Conservation (phyloP, 1,284 basidiomycete genomes). For the Prillingera fragicola region DNA sequence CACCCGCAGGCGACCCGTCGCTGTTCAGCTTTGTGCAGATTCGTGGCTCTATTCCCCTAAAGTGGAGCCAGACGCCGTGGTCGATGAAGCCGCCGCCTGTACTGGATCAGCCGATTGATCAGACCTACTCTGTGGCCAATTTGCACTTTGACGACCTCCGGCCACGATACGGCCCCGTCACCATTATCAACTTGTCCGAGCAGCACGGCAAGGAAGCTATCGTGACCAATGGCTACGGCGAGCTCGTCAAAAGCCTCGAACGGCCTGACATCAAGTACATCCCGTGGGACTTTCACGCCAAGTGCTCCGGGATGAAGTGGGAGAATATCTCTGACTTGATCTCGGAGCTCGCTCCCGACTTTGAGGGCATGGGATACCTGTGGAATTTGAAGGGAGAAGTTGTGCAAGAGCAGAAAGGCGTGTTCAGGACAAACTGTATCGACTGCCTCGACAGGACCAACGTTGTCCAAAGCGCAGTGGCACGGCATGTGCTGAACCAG, state of each 20-base stretch:
- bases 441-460: slow-evolving; percentile 88
- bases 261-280: slow-evolving; percentile 61
- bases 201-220: slow-evolving; percentile 78
- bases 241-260: slow-evolving; percentile 59
- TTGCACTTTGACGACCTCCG: slow-evolving; percentile 69
- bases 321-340: slow-evolving; percentile 84
- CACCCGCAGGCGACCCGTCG: slow-evolving; percentile 61
- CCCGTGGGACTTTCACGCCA: slow-evolving; percentile 80
- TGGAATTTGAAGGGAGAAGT: slow-evolving; percentile 71
- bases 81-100: slow-evolving; percentile 82
- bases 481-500: slow-evolving; percentile 68
- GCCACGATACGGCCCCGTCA: slow-evolving; percentile 68
- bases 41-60: slow-evolving; percentile 83
- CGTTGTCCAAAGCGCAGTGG: slow-evolving; percentile 84
- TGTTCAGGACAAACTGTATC: slow-evolving; percentile 73
- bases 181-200: slow-evolving; percentile 82
- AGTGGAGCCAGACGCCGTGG: slow-evolving; percentile 69
- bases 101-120: slow-evolving; percentile 67
- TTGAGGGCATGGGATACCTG: slow-evolving; percentile 76
- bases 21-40: slow-evolving; percentile 83
- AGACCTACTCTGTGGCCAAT: slow-evolving; percentile 64
- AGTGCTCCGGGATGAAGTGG: slow-evolving; percentile 58
- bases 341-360: slow-evolving; percentile 63
- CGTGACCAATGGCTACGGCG: slow-evolving; percentile 71
- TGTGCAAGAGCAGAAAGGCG: slow-evolving; percentile 74